Conservation (phyloP, 1,284 basidiomycete genomes). For the Inonotus hispidus region DNA sequence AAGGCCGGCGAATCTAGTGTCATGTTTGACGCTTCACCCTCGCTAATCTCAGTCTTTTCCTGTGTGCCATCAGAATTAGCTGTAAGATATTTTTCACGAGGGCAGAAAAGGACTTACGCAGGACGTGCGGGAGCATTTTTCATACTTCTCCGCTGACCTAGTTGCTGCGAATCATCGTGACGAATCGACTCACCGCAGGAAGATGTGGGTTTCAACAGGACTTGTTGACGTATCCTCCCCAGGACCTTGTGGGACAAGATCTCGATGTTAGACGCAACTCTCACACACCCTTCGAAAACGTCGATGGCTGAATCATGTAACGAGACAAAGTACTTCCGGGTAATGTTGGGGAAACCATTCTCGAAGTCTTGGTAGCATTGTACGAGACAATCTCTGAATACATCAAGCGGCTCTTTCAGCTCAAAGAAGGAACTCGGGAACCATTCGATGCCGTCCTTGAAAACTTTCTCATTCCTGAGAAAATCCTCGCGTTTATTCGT, state of each 20-base stretch:
- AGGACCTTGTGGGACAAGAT: neutral
- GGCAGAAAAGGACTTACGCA: neutral
- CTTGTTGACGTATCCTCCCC: neutral
- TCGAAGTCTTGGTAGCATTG: neutral
- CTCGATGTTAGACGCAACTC: neutral
- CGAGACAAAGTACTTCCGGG: neutral
- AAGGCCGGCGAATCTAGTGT: too few species aligned
- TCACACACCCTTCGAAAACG: neutral
- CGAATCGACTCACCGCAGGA: too few species aligned
- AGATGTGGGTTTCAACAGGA: neutral
- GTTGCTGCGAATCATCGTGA: too few species aligned
- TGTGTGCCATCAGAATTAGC: too few species aligned
- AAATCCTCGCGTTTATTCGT: neutral
- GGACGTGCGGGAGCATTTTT: neutral
- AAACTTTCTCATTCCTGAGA: neutral
- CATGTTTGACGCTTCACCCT: too few species aligned
- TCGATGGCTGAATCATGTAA: neutral
- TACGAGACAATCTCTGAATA: neutral
- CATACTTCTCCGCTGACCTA: too few species aligned
- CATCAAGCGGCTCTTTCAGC: neutral
- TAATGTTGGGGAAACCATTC: neutral
- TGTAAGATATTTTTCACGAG: neutral
- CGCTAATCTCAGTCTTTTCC: too few species aligned
- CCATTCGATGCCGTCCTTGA: neutral
- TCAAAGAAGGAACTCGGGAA: neutral